Evolutionary conservation across 1,284 basidiomycete genomes (phyloP), one percentile per base, ranked within the genome.

Genomic region (Tylopilus orsonianus): DNA sequence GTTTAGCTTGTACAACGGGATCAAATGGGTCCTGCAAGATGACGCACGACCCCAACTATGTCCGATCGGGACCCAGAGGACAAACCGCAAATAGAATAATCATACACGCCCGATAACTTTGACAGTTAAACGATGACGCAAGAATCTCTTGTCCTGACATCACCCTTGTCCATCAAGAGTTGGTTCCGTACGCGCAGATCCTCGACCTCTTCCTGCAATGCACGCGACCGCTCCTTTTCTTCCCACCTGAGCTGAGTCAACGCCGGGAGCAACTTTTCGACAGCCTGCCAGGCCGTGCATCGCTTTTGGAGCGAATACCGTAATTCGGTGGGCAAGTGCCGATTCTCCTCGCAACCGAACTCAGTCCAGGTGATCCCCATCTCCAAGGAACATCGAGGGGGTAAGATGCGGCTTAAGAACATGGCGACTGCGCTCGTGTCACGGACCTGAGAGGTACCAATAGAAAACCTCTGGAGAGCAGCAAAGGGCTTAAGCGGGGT

Each of bases 341-440:
- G 52, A 14, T 61, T 32, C 12, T 43, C 34, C 32, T 49, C 40
- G 39, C 38, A 16, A n/a, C 60, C 52, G 40, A 54, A 58, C 38
- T 56, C 54, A 32, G 54, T 56, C 78, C 77, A 79, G 3, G 73
- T 75, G 33, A 75, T 62, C 0, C 73, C 75, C 26, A 56, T 69
- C 41, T 72, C 67, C 3, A 85, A 42, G 1, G 30, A 41, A 55
- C 75, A 76, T 6, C 60, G 57, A 7, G 69, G 53, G 12, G 78
- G 75, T 35, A 71, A 71, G 4, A 85, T 58, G 23, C 72, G 71
- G 49, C 76, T 78, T 46, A 85, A 69, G 56, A 77, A 81, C n/a
- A 79, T 68, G 12, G 80, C 74, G 23, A 77, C 73, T 0, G 71
- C 55, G 3, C 67, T 71, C 6, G 70, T 54, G 13, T 75, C 70